These are phyloP conservation scores for Lentinula edodes DNA, from an alignment of 768 basidiomycete genomes.

Conservation along the genomic window DNA sequence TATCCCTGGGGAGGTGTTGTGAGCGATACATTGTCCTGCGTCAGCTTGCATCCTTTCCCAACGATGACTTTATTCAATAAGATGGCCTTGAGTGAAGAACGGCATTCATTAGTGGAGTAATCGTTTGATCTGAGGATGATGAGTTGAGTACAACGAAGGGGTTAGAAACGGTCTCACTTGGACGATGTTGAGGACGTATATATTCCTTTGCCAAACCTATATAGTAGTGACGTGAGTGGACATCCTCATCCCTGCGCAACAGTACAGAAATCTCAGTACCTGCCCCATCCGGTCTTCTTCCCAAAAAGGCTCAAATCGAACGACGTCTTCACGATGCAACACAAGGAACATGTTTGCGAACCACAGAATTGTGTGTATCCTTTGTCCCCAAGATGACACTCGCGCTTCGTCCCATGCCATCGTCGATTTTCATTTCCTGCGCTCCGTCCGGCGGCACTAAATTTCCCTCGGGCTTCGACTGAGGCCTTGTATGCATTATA, in stretches of 20 bases:
- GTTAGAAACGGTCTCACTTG: constrained; percentile 34
- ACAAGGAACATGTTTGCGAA: constrained; percentile 55
- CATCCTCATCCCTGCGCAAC: not conserved
- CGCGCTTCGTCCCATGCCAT: constrained; percentile 68
- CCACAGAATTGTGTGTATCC: constrained; percentile 52
- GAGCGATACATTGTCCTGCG: constrained; percentile 48
- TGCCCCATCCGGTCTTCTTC: constrained; percentile 70
- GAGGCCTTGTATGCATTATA: constrained; percentile 61
- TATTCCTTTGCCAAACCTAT: constrained; percentile 64
- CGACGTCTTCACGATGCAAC: constrained; percentile 58
- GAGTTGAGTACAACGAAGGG: not conserved
- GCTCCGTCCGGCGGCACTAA: constrained; percentile 45
- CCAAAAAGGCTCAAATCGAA: constrained; percentile 60
- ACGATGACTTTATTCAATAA: constrained; percentile 73
- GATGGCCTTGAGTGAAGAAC: constrained; percentile 55
- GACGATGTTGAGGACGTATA: constrained; percentile 79
- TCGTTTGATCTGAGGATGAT: constrained; percentile 49
- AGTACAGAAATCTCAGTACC: constrained; percentile 19
- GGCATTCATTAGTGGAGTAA: constrained; percentile 56
- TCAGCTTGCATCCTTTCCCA: constrained; percentile 63
- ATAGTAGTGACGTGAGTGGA: not conserved
- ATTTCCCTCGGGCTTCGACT: constrained; percentile 59
- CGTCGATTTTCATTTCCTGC: constrained; percentile 69
- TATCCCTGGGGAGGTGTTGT: constrained; percentile 57
- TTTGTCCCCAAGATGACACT: constrained; percentile 60